Base-by-base conservation (phyloP, 164 flowering plant genomes). In the Piper betle region DNA sequence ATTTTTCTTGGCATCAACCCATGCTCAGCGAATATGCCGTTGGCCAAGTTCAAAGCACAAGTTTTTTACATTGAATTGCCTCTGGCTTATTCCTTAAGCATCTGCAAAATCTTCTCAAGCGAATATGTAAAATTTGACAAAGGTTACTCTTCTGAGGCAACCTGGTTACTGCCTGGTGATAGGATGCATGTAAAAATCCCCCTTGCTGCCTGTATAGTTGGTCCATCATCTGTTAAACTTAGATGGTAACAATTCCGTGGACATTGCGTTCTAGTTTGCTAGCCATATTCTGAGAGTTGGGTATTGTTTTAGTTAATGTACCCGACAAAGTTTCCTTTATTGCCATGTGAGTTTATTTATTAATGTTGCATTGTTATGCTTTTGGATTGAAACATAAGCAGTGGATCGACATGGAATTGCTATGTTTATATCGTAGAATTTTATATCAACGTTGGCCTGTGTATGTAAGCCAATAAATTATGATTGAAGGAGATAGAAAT, bases 311-410 rank as follows among this genome's bases (percentile, higher is more conserved):
- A 55, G 38, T 53, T 16, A n/a, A 53, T 20, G 10, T 10, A 5
- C 50, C 50, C 50, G 10, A 53, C 56, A 53, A 15, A 53, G 18
- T 16, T 53, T 81, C 77, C 85, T 87, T 55, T 89, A 20, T 2
- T 17, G 19, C 4, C 37, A 6, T 55, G 19, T 13, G 37, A 55
- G 19, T 55, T 19, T 37, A 55, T 20, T 55, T 10, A 5, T 37
- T 55, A 15, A 11, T 20, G 57, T 19, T 37, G 57, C 25, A 6
- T 20, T 55, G 6, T 55, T 2, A 46, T 12, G 15, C 1, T 10
- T 46, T 46, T 2, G 5, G 50, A 6, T 46, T 15, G 50, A 46
- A 15, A 46, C 50, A 46, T 46, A 46, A 3, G 0, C 10, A 46
- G 50, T 15, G 3, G 12, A 46, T 46, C 12, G 3, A 46, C 15